Conservation (phyloP, 2,329 filamentous ascomycete genomes). For the Alternaria viburni region DNA sequence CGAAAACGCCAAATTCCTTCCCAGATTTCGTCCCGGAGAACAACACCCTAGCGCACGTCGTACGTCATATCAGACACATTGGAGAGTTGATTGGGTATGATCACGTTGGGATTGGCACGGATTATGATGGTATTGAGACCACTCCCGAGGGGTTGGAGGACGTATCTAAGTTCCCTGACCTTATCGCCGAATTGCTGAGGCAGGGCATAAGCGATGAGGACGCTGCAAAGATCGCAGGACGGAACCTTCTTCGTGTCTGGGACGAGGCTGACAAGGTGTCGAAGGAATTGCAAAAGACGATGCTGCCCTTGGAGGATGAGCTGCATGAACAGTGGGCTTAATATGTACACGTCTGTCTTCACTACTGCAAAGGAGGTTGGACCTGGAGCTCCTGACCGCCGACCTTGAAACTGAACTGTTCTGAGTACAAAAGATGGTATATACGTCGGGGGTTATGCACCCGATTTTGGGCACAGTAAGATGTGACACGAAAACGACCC, state of each 20-base stretch:
- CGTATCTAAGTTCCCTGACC: slow-evolving; percentile 79
- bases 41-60: slow-evolving; percentile 77
- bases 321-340: slow-evolving; percentile 35
- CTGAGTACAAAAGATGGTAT: not conserved
- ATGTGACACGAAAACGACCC: not conserved
- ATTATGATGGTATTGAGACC: slow-evolving; percentile 78
- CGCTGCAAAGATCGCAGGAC: slow-evolving; percentile 75
- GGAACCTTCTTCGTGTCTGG: slow-evolving; percentile 87
- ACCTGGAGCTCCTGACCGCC: not conserved
- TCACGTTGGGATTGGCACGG: slow-evolving; percentile 85
- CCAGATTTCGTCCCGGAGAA: slow-evolving; percentile 72
- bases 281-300: slow-evolving; percentile 63
- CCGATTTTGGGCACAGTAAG: not conserved
- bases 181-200: slow-evolving; percentile 76
- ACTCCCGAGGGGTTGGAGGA: slow-evolving; percentile 81
- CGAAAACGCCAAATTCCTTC: slow-evolving; percentile 66
- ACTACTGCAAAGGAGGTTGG: not conserved
- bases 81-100: slow-evolving; percentile 84
- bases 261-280: slow-evolving; percentile 76
- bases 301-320: slow-evolving; percentile 54
- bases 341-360: not conserved
- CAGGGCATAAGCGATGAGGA: slow-evolving; percentile 77
- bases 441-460: not conserved
- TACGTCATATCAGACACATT: slow-evolving; percentile 81
- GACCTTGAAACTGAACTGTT: not conserved